phyloP scores from a whole-genome alignment of 495 filamentous ascomycete species.

The Penicillium chermesinum region DNA sequence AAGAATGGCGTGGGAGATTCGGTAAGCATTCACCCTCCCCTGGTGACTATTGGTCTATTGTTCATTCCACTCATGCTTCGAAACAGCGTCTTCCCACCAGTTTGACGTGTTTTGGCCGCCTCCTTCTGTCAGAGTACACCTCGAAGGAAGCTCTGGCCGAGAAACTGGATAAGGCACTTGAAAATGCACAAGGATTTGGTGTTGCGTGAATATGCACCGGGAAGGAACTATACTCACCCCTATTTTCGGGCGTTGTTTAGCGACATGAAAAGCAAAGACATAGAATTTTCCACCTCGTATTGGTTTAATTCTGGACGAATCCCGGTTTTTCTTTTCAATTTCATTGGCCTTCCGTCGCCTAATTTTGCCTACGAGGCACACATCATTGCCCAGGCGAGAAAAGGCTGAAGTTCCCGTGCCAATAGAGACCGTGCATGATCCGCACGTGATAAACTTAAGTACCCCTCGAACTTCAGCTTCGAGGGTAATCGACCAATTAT shows the following conservation, averaged over 20 bases:
- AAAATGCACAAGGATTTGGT: slow-evolving; percentile 93
- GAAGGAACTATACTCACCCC: slow-evolving; percentile 20
- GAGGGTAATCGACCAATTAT: too few relatives aligned
- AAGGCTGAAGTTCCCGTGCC: neutral
- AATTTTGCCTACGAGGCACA: neutral
- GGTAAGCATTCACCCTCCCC: slow-evolving; percentile 28
- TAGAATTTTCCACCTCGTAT: neutral
- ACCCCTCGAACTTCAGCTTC: neutral
- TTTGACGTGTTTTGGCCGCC: slow-evolving; percentile 82
- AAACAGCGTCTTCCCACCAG: slow-evolving; percentile 67
- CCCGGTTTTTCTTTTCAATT: neutral
- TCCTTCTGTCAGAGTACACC: slow-evolving; percentile 79
- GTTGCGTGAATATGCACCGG: slow-evolving; percentile 42
- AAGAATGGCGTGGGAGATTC: slow-evolving; percentile 65
- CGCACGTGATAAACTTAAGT: neutral
- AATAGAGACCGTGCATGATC: neutral
- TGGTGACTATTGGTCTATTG: neutral
- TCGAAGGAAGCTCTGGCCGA: slow-evolving; percentile 61
- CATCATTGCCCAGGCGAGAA: neutral
- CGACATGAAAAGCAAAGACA: slow-evolving; percentile 1
- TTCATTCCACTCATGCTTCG: slow-evolving; percentile 8
- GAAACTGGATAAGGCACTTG: slow-evolving; percentile 74
- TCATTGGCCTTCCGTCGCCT: neutral
- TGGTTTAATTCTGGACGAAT: neutral
- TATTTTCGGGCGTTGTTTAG: slow-evolving; percentile 5